Base-by-base conservation (phyloP, 306 rosid genomes). In the Casuarina equisetifolia region DNA sequence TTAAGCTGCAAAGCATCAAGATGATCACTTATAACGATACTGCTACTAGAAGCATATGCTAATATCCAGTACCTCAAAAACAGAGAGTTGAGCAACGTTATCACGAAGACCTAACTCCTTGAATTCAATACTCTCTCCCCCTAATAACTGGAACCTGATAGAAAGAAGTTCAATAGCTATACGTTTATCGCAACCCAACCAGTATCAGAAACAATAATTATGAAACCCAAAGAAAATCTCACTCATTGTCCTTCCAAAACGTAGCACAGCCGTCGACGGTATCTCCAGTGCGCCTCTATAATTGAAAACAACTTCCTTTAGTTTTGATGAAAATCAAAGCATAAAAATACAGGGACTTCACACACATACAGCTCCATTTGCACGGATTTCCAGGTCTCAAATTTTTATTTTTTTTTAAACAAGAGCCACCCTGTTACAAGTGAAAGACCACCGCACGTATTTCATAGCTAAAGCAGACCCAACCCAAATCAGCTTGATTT, bases 241-340 rank as follows among this genome's bases (percentile, higher is more conserved):
- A 94, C 97, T 82, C 89, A 80, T 91, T 84, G 78, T 90, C 82
- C 85, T 93, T 93, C 98, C 97, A 91, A 76, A 90, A 91, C 86
- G 82, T 86, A 39, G 98, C 94, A 74, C 98, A 94, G 46, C 97
- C 98, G 59, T 94, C 98, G 67, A 82, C 74, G 17, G 80, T 15
- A 78, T 80, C 90, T 75, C 97, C 98, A 5, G 96, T 94, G 84
- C 98, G 97, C 81, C 96, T 94, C 97, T 94, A 73, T 72, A 84
- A 74, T 73, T 42, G 16, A 53, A 81, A 81, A 52, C 4, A 43
- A 83, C 58, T 40, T 9, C 45, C 39, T 78, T 50, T 78, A 69
- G 25, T 74, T 32, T 49, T 50, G 39, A 42, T 39, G 46, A 9
- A 50, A 61, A 70, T 9, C 70, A 5, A 54, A n/a, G 45, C 1